Conservation (phyloP, 768 basidiomycete species). For the Jaapia argillacea region DNA sequence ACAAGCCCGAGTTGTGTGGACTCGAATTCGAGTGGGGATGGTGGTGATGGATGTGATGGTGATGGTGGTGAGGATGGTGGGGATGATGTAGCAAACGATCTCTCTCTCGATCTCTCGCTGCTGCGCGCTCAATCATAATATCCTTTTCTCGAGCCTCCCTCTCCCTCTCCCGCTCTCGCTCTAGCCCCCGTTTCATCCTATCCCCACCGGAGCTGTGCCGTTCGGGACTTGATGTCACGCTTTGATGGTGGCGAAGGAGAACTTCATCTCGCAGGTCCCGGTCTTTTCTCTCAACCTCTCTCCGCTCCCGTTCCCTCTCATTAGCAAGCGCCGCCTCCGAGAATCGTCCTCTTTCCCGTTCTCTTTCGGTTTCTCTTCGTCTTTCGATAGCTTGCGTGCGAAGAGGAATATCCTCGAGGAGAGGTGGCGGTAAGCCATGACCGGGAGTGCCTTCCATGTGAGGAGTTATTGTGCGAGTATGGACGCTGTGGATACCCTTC, state of each 20-base stretch:
- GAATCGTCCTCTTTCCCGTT: conserved; percentile 1
- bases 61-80: conserved; percentile 4
- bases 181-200: conserved; percentile 9
- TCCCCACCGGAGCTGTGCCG: too few species aligned
- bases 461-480: neutral
- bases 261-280: conserved; percentile 13
- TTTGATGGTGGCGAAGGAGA: conserved; percentile 1
- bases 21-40: conserved; percentile 1
- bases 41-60: conserved; percentile 1
- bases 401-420: too few species aligned
- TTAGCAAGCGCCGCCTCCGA: conserved; percentile 1
- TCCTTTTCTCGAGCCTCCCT: conserved; percentile 10
- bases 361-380: too few species aligned
- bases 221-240: conserved; percentile 6
- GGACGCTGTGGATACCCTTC: neutral
- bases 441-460: neutral
- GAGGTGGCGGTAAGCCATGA: too few species aligned
- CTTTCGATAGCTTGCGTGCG: too few species aligned
- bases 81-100: conserved; percentile 8
- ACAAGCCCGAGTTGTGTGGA: neutral
- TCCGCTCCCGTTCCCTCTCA: conserved; percentile 13
- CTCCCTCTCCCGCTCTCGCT: conserved; percentile 16
- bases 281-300: conserved; percentile 18
- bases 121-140: conserved; percentile 12
- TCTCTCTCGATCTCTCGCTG: conserved; percentile 9